Evolutionary conservation across 169 alveolate genomes (phyloP), one percentile per base, ranked within the genome.

Genomic region (Plasmodium inui): DNA sequence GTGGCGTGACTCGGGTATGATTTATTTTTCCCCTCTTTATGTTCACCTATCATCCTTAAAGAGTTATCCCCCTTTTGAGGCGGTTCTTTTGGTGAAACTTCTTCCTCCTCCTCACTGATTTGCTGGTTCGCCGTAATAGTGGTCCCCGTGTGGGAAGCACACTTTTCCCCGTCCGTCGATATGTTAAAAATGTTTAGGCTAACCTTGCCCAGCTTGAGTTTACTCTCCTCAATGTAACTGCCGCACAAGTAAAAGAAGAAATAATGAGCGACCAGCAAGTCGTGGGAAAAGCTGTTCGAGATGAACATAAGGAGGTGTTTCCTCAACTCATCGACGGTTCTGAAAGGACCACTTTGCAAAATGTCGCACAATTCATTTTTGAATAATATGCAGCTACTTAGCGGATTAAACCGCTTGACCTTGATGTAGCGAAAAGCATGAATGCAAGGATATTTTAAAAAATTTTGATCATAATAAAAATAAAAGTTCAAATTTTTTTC

Each of bases 161-260:
- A 50, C 22, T 17, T 14, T 17, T 50, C 61, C 19, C 44, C 70
- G 3, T 53, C 50, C n/a, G 37, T 39, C 32, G 46, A 78, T 10
- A 89, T 44, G 78, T 89, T 89, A 89, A 78, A 89, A 79, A 89
- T 32, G 37, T 44, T 57, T 44, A 89, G 72, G 55, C 90, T 89
- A 37, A 89, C 50, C 50, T 89, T 89, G 0, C 94, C 94, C 44
- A 89, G 82, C 22, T 79, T 89, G 41, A 79, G 73, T 79, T 89
- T 89, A 34, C 83, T 89, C 17, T 89, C 90, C 32, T 89, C 70
- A 32, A 89, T 89, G 53, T 89, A 89, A 78, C 83, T 89, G 14
- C 90, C 94, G 61, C 94, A 89, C 70, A 89, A 67, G 46, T 89
- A 89, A 61, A 89, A 89, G 82, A 89, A 89, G 46, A 89, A 79